phyloP scores from a whole-genome alignment of 1,139 yeast genomes.

The Schwanniomyces etchellsii region DNA sequence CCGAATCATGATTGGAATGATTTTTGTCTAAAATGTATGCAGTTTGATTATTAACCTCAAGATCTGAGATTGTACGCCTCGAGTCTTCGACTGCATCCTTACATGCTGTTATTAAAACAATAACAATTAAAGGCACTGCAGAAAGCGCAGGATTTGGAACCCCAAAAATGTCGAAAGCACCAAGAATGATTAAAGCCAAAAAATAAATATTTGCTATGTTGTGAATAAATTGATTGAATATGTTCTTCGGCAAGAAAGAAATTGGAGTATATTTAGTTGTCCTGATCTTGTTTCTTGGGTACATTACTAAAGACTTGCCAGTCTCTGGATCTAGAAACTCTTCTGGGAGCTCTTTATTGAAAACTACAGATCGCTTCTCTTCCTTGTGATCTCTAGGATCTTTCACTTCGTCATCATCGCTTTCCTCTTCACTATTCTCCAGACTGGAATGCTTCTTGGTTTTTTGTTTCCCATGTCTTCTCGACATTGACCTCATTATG shows the following conservation, averaged over 20 bases:
- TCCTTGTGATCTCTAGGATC: slow-evolving; percentile 39
- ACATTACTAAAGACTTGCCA: slow-evolving; percentile 24
- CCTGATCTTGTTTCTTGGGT: slow-evolving; percentile 52
- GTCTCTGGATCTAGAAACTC: slow-evolving; percentile 47
- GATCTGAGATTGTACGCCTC: slow-evolving; percentile 46
- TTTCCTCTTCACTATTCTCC: slow-evolving; percentile 20
- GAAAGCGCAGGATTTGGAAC: slow-evolving; percentile 52
- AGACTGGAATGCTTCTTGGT: slow-evolving; percentile 12
- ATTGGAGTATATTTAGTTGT: slow-evolving; percentile 58
- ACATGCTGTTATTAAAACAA: slow-evolving; percentile 48
- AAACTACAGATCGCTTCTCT: slow-evolving; percentile 52
- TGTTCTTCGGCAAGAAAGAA: slow-evolving; percentile 49
- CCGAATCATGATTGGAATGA: slow-evolving; percentile 8
- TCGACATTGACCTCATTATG: slow-evolving; percentile 5
- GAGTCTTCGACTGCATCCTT: slow-evolving; percentile 58
- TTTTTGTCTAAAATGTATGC: slow-evolving; percentile 37
- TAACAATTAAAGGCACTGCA: slow-evolving; percentile 56
- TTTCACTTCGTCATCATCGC: slow-evolving; percentile 16
- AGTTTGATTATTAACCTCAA: slow-evolving; percentile 47
- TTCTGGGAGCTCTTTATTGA: slow-evolving; percentile 66
- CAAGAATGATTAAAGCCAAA: slow-evolving; percentile 45
- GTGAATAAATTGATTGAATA: slow-evolving; percentile 41
- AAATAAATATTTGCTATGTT: slow-evolving; percentile 56
- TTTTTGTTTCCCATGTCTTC: slow-evolving; percentile 3
- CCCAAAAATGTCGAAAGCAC: slow-evolving; percentile 51